These are phyloP conservation scores for Aristolochia fimbriata DNA, from an alignment of 164 flowering plant genomes.

Conservation along the genomic window DNA sequence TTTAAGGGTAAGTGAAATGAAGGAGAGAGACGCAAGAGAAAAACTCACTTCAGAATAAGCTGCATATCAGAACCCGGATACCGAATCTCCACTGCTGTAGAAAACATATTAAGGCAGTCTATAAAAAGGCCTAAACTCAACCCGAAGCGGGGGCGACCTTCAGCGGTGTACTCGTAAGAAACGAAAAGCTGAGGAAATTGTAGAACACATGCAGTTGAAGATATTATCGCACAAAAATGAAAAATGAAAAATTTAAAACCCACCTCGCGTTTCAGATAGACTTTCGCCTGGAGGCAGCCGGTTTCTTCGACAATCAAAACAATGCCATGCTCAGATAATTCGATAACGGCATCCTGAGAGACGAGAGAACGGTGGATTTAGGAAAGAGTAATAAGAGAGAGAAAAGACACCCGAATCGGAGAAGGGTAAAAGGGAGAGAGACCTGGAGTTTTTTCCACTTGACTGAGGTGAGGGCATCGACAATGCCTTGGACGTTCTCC, in stretches of 20 bases:
- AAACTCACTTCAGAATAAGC: conserved; percentile 71
- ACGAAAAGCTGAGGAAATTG: conserved; percentile 32
- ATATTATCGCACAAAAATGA: no score
- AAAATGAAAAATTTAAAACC: neutral
- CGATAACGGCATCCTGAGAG: conserved; percentile 72
- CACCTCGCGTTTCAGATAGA: conserved; percentile 78
- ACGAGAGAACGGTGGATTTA: neutral
- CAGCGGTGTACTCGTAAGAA: conserved; percentile 46
- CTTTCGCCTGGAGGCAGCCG: conserved; percentile 92
- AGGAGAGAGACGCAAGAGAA: neutral
- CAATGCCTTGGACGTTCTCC: conserved; percentile 84
- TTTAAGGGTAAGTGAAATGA: no score
- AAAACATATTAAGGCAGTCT: conserved; percentile 77
- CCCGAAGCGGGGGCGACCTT: conserved; percentile 79
- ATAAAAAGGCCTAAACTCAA: conserved; percentile 80
- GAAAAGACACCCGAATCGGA: no score
- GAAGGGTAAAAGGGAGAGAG: neutral
- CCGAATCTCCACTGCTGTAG: conserved; percentile 51
- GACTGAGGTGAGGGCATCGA: conserved; percentile 82
- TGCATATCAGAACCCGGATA: conserved; percentile 99
- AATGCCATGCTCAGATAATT: conserved; percentile 83
- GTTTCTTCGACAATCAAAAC: conserved; percentile 83
- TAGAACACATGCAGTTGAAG: no score
- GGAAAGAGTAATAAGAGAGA: no score
- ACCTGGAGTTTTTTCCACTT: conserved; percentile 95